phyloP scores from a whole-genome alignment of 2,329 filamentous ascomycete species.

The Curvularia hawaiiensis region DNA sequence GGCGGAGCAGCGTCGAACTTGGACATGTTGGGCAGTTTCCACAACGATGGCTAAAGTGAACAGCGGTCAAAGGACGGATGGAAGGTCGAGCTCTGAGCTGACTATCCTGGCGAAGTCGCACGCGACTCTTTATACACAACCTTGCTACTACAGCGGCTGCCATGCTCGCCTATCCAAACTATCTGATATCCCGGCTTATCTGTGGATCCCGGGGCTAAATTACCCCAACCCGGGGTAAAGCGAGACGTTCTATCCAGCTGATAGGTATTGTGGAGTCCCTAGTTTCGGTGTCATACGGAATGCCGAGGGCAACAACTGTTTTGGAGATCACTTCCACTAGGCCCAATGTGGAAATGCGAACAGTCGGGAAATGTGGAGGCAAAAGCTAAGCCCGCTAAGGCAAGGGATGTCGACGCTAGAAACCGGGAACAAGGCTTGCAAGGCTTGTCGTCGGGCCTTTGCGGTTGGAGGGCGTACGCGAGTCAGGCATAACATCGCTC shows the following conservation, averaged over 20 bases:
- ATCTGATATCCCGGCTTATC: constrained; percentile 23
- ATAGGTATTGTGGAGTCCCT: constrained; percentile 22
- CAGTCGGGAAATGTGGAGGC: constrained; percentile 23
- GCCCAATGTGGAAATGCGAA: constrained; percentile 23
- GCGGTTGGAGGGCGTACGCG: constrained; percentile 8
- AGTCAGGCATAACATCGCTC: constrained; percentile 17
- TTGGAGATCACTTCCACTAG: constrained; percentile 11
- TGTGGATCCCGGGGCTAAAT: constrained; percentile 23
- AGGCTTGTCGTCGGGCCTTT: constrained; percentile 18
- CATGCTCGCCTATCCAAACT: constrained; percentile 8
- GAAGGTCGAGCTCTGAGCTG: constrained; percentile 12
- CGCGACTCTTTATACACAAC: constrained; percentile 23
- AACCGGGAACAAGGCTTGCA: constrained; percentile 10
- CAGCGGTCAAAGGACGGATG: background rate
- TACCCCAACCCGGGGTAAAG: constrained; percentile 33
- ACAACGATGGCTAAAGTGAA: background rate
- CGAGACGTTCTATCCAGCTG: constrained; percentile 13
- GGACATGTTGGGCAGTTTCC: constrained; percentile 29
- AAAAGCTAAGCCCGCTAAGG: constrained; percentile 16
- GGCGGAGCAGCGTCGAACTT: constrained; percentile 38
- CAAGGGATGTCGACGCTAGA: constrained; percentile 21
- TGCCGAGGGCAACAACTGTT: constrained; percentile 8
- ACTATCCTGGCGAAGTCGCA: constrained; percentile 1
- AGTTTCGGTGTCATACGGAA: constrained; percentile 7
- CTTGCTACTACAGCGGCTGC: constrained; percentile 2